These are phyloP conservation scores for Aspergillus saccharolyticus DNA, from an alignment of 495 filamentous ascomycete species.

Conservation along the genomic window DNA sequence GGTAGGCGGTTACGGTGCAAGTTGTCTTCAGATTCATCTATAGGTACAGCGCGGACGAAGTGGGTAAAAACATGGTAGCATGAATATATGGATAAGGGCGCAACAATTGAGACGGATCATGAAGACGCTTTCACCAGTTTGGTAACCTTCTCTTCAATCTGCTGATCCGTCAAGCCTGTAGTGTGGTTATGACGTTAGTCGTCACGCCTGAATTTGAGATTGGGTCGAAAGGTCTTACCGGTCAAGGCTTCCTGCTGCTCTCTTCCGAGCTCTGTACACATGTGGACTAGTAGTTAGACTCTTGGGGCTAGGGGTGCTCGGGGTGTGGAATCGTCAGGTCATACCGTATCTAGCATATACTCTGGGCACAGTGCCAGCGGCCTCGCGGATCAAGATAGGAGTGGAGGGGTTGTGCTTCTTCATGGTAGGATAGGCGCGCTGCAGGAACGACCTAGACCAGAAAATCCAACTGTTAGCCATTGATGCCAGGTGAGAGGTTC, in stretches of 20 bases:
- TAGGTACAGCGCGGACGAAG: conserved; percentile 38
- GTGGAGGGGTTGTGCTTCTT: conserved; percentile 97
- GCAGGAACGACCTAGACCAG: conserved; percentile 70
- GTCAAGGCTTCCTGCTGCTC: conserved; percentile 80
- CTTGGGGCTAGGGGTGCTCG: neutral
- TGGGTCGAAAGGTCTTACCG: conserved; percentile 46
- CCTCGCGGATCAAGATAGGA: conserved; percentile 93
- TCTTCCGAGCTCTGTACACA: conserved; percentile 66
- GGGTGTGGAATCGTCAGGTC: conserved; percentile 19
- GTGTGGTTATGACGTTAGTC: neutral
- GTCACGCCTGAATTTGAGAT: neutral
- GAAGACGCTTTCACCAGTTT: conserved; percentile 64
- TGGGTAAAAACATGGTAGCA: conserved; percentile 16
- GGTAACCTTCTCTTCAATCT: conserved; percentile 86
- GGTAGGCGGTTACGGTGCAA: conserved; percentile 7
- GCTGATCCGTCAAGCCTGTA: conserved; percentile 78
- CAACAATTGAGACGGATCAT: conserved; percentile 19
- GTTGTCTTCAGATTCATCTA: conserved; percentile 35
- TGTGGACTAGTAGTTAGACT: conserved; percentile 9
- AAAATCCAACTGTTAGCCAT: conserved; percentile 13
- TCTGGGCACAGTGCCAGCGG: conserved; percentile 69
- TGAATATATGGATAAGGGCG: conserved; percentile 26
- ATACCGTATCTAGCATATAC: conserved; percentile 92
- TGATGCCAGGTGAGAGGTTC: neutral
- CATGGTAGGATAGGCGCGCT: conserved; percentile 93